phyloP scores from a whole-genome alignment of 176 grass and related monocot genomes.

The Paspalum vaginatum region DNA sequence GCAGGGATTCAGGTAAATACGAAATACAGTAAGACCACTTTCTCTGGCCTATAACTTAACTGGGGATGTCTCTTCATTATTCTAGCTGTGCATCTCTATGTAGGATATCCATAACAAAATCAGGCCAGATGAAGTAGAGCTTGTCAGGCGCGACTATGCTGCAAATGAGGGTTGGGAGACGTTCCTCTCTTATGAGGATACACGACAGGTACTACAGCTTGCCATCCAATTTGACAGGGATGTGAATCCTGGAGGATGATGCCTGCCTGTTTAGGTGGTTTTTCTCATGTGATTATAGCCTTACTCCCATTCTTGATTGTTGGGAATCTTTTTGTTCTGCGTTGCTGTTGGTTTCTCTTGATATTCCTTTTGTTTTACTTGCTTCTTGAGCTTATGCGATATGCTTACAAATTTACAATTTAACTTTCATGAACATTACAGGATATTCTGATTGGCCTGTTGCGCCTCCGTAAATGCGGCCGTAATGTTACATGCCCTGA shows the following conservation, averaged over 20 bases:
- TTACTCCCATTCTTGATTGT: neutral
- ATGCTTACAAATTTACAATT: slow-evolving; percentile 25
- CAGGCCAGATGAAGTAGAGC: slow-evolving; percentile 91
- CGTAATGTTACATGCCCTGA: slow-evolving; percentile 88
- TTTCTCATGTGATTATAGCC: neutral
- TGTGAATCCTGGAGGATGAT: slow-evolving; percentile 2
- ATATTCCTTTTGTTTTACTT: neutral
- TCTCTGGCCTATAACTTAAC: slow-evolving; percentile 3
- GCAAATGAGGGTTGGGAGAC: slow-evolving; percentile 99
- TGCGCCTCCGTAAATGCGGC: slow-evolving; percentile 86
- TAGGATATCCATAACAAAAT: slow-evolving; percentile 98
- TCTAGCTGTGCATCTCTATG: slow-evolving; percentile 22
- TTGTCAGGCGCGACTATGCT: slow-evolving; percentile 88
- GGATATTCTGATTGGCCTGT: slow-evolving; percentile 91
- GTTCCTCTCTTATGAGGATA: slow-evolving; percentile 98
- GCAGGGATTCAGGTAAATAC: slow-evolving; percentile 89
- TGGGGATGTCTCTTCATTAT: neutral
- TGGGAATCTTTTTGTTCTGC: neutral
- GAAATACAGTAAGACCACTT: slow-evolving; percentile 17
- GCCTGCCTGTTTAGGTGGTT: neutral
- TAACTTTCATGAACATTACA: slow-evolving; percentile 44
- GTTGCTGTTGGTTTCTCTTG: slow-evolving; percentile 4
- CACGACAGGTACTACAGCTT: slow-evolving; percentile 66
- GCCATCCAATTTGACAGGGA: slow-evolving; percentile 13
- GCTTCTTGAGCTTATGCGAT: neutral